These are phyloP conservation scores for Monoraphidium neglectum DNA, from an alignment of 139 green algal genomes.

Conservation along the genomic window DNA sequence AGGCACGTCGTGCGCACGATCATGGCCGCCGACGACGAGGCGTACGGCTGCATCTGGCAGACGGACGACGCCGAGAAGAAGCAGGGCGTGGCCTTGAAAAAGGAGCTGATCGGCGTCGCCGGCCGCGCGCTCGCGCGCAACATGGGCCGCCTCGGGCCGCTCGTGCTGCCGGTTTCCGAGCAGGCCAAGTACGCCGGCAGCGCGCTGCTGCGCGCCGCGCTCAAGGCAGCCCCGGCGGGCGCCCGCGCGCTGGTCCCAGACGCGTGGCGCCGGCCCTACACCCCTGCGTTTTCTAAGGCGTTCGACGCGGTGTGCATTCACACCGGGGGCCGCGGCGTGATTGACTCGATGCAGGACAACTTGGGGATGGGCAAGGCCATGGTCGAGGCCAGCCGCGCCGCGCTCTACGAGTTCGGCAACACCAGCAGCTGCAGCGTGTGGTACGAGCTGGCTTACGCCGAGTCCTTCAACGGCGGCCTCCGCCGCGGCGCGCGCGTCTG, in stretches of 20 bases:
- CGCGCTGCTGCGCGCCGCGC: slow-evolving; percentile 43
- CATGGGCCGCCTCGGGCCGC: slow-evolving; percentile 58
- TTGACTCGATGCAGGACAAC: slow-evolving; percentile 65
- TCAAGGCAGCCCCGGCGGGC: slow-evolving; percentile 5
- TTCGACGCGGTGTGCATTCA: slow-evolving; percentile 78
- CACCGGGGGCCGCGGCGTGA: slow-evolving; percentile 62
- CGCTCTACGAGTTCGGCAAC: slow-evolving; percentile 41
- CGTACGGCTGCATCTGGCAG: slow-evolving; percentile 52
- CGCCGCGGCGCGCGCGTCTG: slow-evolving; percentile 29
- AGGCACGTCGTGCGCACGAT: slow-evolving; percentile 42
- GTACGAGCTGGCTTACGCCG: slow-evolving; percentile 35
- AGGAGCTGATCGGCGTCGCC: slow-evolving; percentile 79
- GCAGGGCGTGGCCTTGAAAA: slow-evolving; percentile 79
- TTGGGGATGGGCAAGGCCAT: slow-evolving; percentile 40
- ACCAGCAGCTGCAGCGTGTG: slow-evolving; percentile 48
- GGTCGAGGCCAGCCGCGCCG: slow-evolving; percentile 46
- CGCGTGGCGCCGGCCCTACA: slow-evolving; percentile 62
- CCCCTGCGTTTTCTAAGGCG: slow-evolving; percentile 61
- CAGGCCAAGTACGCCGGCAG: slow-evolving; percentile 48
- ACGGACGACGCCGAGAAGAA: slow-evolving; percentile 67
- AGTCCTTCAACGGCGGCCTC: slow-evolving; percentile 26
- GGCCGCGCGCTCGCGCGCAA: slow-evolving; percentile 64
- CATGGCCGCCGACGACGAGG: slow-evolving; percentile 42
- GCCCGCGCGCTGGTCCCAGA: slow-evolving; percentile 7
- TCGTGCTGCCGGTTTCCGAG: slow-evolving; percentile 60